phyloP scores from a whole-genome alignment of 106 monocot genomes.

The Alisma plantagoaquatica region DNA sequence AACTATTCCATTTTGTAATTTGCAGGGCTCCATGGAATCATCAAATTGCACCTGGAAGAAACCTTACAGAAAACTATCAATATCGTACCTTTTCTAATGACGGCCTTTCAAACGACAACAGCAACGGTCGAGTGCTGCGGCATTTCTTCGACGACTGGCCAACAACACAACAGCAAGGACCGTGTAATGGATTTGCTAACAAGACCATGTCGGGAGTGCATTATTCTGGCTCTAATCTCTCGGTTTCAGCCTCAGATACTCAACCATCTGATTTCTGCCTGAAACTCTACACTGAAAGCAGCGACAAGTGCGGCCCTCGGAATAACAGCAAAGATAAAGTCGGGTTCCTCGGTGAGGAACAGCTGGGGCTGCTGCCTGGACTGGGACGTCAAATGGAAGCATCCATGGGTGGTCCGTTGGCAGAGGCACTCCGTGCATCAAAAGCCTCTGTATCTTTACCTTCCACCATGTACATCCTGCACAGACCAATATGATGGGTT shows the following conservation, averaged over 20 bases:
- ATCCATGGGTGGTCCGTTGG: neutral
- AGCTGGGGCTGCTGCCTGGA: neutral
- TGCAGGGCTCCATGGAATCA: neutral
- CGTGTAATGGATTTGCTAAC: neutral
- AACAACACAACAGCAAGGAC: neutral
- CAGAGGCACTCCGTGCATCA: neutral
- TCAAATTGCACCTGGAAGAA: neutral
- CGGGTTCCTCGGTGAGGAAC: neutral
- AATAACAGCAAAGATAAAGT: neutral
- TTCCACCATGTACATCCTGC: no score
- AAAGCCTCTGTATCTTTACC: neutral
- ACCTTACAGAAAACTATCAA: neutral
- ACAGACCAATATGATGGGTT: no score
- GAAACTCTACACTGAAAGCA: neutral
- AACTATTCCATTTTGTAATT: neutral
- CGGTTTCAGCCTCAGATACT: neutral
- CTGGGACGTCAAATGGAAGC: neutral
- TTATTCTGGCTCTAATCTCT: neutral
- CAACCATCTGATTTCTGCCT: neutral
- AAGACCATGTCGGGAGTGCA: neutral
- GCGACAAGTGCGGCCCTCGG: no score
- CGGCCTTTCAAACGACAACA: neutral
- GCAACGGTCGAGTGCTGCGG: conserved; percentile 14
- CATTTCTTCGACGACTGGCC: conserved; percentile 32
- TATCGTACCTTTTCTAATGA: no score